A percentile compares a stretch with the other conserved stretches of the same genome.
phyloP scores from a whole-genome alignment of 441 rosid genomes.

The Biscutella laevigata region DNA sequence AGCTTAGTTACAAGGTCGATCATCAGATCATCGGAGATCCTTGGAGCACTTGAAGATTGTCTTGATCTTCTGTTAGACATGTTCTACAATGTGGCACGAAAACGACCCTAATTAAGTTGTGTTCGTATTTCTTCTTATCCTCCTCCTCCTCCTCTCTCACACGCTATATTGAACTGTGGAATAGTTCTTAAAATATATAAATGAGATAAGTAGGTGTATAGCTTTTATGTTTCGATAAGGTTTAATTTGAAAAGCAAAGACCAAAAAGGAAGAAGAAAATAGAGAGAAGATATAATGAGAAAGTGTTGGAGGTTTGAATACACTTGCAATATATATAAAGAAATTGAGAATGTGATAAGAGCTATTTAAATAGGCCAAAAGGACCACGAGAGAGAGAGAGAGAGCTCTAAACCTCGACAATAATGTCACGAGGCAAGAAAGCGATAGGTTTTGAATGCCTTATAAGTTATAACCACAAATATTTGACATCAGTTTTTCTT shows the following conservation, averaged over 20 bases:
- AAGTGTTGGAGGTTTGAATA: background rate
- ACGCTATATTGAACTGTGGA: background rate
- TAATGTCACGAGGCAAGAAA: conserved; percentile 64
- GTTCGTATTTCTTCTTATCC: background rate
- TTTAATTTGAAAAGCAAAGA: conserved; percentile 4
- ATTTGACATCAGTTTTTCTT: background rate
- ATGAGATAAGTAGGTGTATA: conserved; percentile 15
- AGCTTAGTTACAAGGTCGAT: conserved; percentile 66
- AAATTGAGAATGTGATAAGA: conserved; percentile 40
- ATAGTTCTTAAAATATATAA: conserved; percentile 3
- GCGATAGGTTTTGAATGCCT: conserved; percentile 31
- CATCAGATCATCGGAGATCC: conserved; percentile 83
- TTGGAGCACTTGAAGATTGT: conserved; percentile 38
- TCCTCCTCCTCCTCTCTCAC: background rate
- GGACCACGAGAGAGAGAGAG: conserved; percentile 43
- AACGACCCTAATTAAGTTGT: background rate
- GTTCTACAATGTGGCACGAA: conserved; percentile 12
- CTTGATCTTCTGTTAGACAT: conserved; percentile 79
- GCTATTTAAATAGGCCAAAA: conserved; percentile 42
- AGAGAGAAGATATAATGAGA: background rate
- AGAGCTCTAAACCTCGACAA: conserved; percentile 46
- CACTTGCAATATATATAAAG: conserved; percentile 24
- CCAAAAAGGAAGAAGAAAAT: background rate
- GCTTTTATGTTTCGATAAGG: conserved; percentile 13
- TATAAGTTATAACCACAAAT: conserved; percentile 23